A percentile compares a stretch with the other conserved stretches of the same genome.
phyloP scores from a whole-genome alignment of 441 rosid genomes.

The Gossypium davidsonii region DNA sequence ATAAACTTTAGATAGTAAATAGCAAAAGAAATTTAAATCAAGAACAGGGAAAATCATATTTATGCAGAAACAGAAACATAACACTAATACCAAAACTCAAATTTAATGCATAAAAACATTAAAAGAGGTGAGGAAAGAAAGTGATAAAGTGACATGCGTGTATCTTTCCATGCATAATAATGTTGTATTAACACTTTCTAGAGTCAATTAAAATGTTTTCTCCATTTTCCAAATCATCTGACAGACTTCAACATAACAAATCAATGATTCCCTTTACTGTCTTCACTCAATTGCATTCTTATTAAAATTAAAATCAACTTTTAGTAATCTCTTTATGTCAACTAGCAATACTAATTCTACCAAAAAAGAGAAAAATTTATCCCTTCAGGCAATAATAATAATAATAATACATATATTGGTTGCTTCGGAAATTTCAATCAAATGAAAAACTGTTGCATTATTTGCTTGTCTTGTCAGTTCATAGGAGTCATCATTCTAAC shows the following conservation, averaged over 20 bases:
- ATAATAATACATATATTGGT: constrained; percentile 12
- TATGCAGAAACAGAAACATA: not conserved
- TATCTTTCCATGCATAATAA: not conserved
- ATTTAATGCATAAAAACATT: not conserved
- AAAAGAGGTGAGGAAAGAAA: not conserved
- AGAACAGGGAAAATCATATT: not conserved
- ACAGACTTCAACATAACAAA: not conserved
- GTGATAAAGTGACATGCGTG: not conserved
- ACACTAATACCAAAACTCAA: not conserved
- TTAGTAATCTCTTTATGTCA: not conserved
- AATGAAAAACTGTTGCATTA: not conserved
- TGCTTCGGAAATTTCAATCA: not conserved
- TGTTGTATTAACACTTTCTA: not conserved
- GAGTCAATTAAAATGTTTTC: not conserved
- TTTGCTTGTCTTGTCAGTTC: not conserved
- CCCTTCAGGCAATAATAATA: too few relatives aligned
- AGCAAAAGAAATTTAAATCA: not conserved
- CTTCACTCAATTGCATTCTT: not conserved
- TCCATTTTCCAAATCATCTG: not conserved
- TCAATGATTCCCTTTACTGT: not conserved
- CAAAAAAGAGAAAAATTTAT: not conserved
- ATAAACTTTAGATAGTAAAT: not conserved
- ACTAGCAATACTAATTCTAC: not conserved
- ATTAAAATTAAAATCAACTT: not conserved
- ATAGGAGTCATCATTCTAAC: not conserved